Percentiles rank a stretch among this genome's conserved stretches.
Conservation (phyloP, 441 rosid genomes). For the Erysimum cheiri region DNA sequence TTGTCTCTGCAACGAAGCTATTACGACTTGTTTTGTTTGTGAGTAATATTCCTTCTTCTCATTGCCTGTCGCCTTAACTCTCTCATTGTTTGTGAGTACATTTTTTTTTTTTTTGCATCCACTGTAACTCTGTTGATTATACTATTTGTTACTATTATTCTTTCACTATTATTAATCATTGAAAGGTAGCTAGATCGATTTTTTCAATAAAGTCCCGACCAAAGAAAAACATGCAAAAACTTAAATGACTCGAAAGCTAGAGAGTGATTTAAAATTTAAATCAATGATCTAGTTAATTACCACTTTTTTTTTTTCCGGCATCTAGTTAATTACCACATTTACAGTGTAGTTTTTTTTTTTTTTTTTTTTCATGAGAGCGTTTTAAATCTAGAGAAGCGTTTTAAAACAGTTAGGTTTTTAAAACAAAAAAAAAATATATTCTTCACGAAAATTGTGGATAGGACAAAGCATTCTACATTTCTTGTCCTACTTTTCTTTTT, state of each 20-base stretch:
- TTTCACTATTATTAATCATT: background rate
- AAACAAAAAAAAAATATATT: too few relatives aligned
- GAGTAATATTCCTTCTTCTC: background rate
- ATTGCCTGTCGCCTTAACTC: background rate
- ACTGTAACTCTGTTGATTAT: background rate
- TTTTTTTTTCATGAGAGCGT: background rate
- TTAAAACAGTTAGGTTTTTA: too few relatives aligned
- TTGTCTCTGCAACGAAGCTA: constrained; percentile 4
- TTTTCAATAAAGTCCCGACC: background rate
- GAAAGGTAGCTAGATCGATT: background rate
- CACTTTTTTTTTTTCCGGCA: too few relatives aligned
- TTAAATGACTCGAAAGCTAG: background rate
- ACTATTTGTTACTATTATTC: background rate
- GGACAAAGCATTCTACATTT: constrained; percentile 22
- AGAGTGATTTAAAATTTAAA: background rate
- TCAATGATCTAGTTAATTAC: background rate
- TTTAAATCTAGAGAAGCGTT: background rate
- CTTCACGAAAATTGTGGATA: background rate
- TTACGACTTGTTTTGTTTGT: background rate
- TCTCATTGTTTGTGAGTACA: background rate
- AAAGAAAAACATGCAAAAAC: background rate
- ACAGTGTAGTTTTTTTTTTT: too few relatives aligned
- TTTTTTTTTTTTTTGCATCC: background rate
- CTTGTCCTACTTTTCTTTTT: constrained; percentile 2
- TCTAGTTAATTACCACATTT: too few relatives aligned